Base-by-base conservation (phyloP, 2,329 filamentous ascomycete species). In the Penicillium hesseltinei region DNA sequence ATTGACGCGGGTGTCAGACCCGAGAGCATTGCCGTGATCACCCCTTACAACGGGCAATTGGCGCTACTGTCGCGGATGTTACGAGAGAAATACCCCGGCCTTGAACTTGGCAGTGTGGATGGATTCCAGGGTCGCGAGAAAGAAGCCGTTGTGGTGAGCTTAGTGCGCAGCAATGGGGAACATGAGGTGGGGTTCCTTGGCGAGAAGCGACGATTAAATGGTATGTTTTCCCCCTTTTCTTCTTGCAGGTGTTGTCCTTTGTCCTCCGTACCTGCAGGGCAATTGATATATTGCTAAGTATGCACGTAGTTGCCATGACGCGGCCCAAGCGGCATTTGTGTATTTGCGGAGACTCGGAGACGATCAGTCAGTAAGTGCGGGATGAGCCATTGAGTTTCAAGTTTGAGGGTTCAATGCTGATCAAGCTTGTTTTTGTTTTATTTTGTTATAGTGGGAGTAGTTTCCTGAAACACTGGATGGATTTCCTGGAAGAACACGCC, bases 41-140 rank as follows among this genome's bases (percentile, higher is more conserved):
- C 94, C 47, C 94, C 94, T 39, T 99, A 99, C 77, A 97, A 97
- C 77, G 94, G 91, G 15, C 94, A 95, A 84, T 83, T 97, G 36
- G 88, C 89, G 5, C 76, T 95, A 11, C 80, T 97, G 51, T 87
- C 91, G 13, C 78, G 81, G 38, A 81, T 88, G 63, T 82, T 99
- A 49, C 94, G 93, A 71, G 90, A 94, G 59, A 79, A 81, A 39
- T 96, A 89, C 67, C 89, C 89, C 0, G 91, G 89, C 13, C 86
- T 99, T 50, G 94, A 99, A 74, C 81, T 99, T n/a, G 94, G 94
- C 35, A 96, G 91, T 67, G 91, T 99, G 2, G 94, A 99, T 74
- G 94, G 93, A 2, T 99, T 99, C 72, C 94, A 99, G 74, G 94
- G 94, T 35, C 86, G 94, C 19, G 94, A 99, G 75, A 99, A 99